Conservation (phyloP, 352 stramenopile species). For the Vaucheria bursata region DNA sequence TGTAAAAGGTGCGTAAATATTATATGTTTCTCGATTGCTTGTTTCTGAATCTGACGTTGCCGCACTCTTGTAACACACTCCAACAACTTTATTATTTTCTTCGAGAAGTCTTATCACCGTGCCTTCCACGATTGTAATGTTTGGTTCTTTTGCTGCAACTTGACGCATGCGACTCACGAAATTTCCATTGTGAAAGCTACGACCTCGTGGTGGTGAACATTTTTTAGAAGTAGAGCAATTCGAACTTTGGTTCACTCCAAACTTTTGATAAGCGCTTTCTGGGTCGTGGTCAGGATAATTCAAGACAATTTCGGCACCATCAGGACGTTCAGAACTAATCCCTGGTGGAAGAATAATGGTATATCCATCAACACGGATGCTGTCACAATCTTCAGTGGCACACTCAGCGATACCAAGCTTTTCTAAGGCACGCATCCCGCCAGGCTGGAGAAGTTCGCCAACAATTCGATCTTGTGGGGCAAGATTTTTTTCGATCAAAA, state of each 20-base stretch:
- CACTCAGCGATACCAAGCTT: constrained; percentile 48
- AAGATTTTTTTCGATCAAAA: constrained; percentile 37
- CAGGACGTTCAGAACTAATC: neutral
- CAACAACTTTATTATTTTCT: constrained; percentile 30
- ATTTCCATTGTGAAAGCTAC: constrained; percentile 52
- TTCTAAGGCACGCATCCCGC: constrained; percentile 51
- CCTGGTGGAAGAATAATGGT: constrained; percentile 35
- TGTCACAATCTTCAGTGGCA: constrained; percentile 49
- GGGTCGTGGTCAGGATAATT: constrained; percentile 51
- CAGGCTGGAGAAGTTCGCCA: constrained; percentile 55
- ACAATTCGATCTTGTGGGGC: constrained; percentile 53
- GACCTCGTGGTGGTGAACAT: constrained; percentile 25
- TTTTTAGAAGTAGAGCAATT: neutral
- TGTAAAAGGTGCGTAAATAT: constrained; percentile 49
- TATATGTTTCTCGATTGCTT: neutral
- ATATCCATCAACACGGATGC: constrained; percentile 52
- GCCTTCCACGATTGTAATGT: constrained; percentile 49
- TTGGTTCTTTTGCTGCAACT: constrained; percentile 41
- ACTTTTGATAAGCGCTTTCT: constrained; percentile 39
- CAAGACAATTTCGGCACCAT: constrained; percentile 25
- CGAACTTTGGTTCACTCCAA: constrained; percentile 28
- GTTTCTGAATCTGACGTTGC: neutral
- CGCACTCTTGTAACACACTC: constrained; percentile 29
- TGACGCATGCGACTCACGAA: constrained; percentile 51
- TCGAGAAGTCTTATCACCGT: constrained; percentile 45